Base-by-base conservation (phyloP, 2,329 filamentous ascomycete species). In the Beauveria australis region DNA sequence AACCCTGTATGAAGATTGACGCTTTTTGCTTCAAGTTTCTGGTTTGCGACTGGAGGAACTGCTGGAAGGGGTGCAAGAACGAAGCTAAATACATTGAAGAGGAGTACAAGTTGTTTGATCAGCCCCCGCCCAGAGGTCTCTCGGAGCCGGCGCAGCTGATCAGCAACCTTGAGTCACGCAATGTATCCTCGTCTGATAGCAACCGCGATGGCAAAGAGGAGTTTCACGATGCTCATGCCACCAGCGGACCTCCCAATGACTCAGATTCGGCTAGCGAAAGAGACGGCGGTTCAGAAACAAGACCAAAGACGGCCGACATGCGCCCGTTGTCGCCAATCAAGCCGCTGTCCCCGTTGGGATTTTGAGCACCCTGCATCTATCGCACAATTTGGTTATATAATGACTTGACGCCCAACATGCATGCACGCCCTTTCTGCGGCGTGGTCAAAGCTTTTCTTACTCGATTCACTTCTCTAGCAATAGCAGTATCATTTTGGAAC, bases 1-100 rank as follows among this genome's bases (percentile, higher is more conserved):
- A 96, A 74, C 93, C 93, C 3, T 96, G 92, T 74, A 91, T 97
- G 84, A 96, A 93, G 75, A 94, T 97, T 62, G 93, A 97, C 69
- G 88, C 88, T 1, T 95, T 93, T 72, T 95, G 91, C 72, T 97
- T 97, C 81, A 91, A 92, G 68, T 97, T 96, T 66, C 80, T 97
- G 14, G 92, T 97, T 22, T 91, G 91, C 70, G 89, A 97, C 71
- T 97, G 93, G 93, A 87, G 92, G 67, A 88, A 95, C 67, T 97
- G 93, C 76, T 97, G 93, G 93, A 92, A 94, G 72, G 93, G 93
- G 9, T 97, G 93, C 77, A 92, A 88, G 78, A 95, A 89, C 14
- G 93, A 97, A 74, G 86, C 91, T 64, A 86, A 85, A 66, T 93
- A 83, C 69, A 86, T 92, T 41, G 85, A 89, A 66, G 79, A 87